A percentile compares a stretch with the other conserved stretches of the same genome.
These are phyloP conservation scores for Quercus parvula DNA, from an alignment of 306 rosid genomes.

Conservation along the genomic window DNA sequence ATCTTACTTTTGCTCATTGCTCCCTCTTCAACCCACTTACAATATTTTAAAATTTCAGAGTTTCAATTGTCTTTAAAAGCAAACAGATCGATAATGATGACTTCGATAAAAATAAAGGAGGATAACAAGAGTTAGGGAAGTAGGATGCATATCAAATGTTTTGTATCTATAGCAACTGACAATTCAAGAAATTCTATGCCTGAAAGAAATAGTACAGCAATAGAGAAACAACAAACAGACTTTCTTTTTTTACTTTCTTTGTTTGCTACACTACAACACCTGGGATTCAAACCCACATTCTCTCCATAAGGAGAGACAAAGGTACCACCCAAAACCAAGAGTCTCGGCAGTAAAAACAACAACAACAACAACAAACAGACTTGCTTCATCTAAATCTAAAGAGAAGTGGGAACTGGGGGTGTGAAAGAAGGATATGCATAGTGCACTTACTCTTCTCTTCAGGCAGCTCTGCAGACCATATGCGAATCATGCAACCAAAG, in stretches of 20 bases:
- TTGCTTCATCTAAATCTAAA: not conserved
- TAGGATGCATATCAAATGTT: not conserved
- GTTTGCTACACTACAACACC: too few relatives aligned
- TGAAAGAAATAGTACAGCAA: not conserved
- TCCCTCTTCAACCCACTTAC: not conserved
- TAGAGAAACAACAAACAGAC: not conserved
- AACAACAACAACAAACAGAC: not conserved
- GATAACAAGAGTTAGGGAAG: not conserved
- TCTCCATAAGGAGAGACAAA: too few relatives aligned
- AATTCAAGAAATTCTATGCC: not conserved
- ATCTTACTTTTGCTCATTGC: not conserved
- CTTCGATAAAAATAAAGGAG: not conserved
- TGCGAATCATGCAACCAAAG: constrained; percentile 48
- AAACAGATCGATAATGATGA: not conserved
- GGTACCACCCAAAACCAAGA: too few relatives aligned
- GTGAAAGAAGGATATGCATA: constrained; percentile 11
- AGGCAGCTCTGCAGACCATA: constrained; percentile 57
- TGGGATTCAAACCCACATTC: too few relatives aligned
- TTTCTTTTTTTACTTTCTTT: too few relatives aligned
- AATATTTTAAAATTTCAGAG: not conserved
- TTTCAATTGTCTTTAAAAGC: not conserved
- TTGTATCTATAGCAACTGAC: not conserved
- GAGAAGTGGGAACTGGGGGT: not conserved
- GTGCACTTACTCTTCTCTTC: constrained; percentile 83
- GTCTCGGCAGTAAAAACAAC: too few relatives aligned